Evolutionary conservation across 2,329 filamentous ascomycete species (phyloP), one percentile per base, ranked within the genome.

Genomic region (Phialophora expanda): DNA sequence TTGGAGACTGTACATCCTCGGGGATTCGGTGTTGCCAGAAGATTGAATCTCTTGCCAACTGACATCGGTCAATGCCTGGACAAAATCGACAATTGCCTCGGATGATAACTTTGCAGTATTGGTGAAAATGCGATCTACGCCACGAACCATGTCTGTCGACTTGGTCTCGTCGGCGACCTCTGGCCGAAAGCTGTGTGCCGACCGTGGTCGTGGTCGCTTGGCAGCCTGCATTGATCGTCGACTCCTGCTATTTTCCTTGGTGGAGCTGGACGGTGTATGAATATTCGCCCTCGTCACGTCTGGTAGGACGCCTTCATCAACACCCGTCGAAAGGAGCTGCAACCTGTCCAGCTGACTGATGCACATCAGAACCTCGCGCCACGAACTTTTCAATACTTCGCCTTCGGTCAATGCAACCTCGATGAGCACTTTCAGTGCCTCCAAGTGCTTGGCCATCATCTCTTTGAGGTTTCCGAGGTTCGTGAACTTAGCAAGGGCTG

Each of bases 1-100:
- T 76, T 99, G 95, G 68, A 99, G 82, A 80, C 93, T 97, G 84
- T 97, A 99, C 8, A 94, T 99, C 62, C 96, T 88, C 11, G 95
- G 95, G 24, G 92, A 96, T 67, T 99, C 95, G 75, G 94, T 97
- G 64, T 94, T 92, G 0, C 95, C 95, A 0, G 95, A 98, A 3
- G 95, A 96, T 76, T 96, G 94, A 74, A 99, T 99, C 78, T 99
- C 95, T 75, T 98, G 94, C 95, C 95, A 98, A 78, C 94, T 98
- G 70, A 99, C 94, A 76, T 97, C 93, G 7, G 92, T 96, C 65
- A 99, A 80, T 0, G 95, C 93, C 63, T 89, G 89, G 58, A 97
- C 94, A 76, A 99, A 99, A 76, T 96, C 90, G 1, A 98, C 91
- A 74, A 99, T 99, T 2, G 94, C 93, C 71, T 97, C 93, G 66